Conservation (phyloP, 2,329 filamentous ascomycete species). For the Penicillium sp. region DNA sequence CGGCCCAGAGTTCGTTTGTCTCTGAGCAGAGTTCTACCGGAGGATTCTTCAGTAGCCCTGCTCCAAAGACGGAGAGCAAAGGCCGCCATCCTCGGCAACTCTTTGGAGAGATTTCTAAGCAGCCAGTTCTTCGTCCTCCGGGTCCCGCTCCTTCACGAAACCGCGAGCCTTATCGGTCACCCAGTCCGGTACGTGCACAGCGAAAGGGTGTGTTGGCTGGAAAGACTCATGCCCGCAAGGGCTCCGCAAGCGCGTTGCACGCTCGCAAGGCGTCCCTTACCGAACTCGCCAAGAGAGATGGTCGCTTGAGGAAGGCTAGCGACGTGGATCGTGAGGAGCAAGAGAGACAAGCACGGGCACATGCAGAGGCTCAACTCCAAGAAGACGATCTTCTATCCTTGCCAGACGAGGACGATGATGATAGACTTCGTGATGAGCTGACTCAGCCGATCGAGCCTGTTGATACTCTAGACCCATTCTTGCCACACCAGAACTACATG, state of each 20-base stretch:
- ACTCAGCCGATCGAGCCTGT: slow-evolving; percentile 43
- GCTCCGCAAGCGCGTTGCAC: slow-evolving; percentile 38
- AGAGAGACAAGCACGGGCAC: slow-evolving; percentile 30
- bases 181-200: slow-evolving; percentile 44
- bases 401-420: slow-evolving; percentile 48
- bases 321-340: slow-evolving; percentile 29
- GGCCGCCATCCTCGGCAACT: slow-evolving; percentile 31
- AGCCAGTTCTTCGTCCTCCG: slow-evolving; percentile 36
- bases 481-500: slow-evolving; percentile 47
- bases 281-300: slow-evolving; percentile 32
- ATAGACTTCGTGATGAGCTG: slow-evolving; percentile 45
- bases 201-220: slow-evolving; percentile 27
- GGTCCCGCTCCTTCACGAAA: slow-evolving; percentile 29
- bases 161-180: slow-evolving; percentile 43
- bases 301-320: slow-evolving; percentile 23
- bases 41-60: slow-evolving; percentile 41
- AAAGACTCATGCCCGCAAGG: slow-evolving; percentile 32
- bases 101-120: slow-evolving; percentile 46
- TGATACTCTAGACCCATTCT: slow-evolving; percentile 47
- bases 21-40: slow-evolving; percentile 38
- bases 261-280: slow-evolving; percentile 40
- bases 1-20: slow-evolving; percentile 46
- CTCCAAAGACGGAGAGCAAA: slow-evolving; percentile 28
- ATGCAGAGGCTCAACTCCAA: slow-evolving; percentile 32
- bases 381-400: slow-evolving; percentile 38